Conservation (phyloP, 805 yeast species). For the Kockiozyma suomiensis region DNA sequence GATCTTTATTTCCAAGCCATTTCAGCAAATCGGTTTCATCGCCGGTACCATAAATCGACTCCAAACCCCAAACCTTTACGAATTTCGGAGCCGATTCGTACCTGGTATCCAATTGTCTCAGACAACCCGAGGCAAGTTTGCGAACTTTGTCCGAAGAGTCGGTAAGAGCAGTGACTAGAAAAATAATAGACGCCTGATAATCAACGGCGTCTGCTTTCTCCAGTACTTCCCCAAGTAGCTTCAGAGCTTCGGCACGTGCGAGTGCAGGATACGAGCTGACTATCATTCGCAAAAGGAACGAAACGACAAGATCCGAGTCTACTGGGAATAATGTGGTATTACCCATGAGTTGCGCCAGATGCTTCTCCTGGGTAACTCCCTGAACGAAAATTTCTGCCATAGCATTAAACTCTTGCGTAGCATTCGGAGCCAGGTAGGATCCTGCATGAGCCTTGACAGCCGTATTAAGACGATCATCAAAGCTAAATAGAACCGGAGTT, state of each 20-base stretch:
- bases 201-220: constrained; percentile 37
- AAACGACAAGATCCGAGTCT: constrained; percentile 16
- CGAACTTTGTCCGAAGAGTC: constrained; percentile 44
- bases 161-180: constrained; percentile 40
- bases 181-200: constrained; percentile 43
- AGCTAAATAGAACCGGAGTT: constrained; percentile 41
- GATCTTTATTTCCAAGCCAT: constrained; percentile 63
- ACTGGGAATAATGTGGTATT: constrained; percentile 16
- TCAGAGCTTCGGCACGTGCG: constrained; percentile 44
- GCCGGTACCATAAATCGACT: constrained; percentile 56
- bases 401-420: constrained; percentile 20
- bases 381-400: constrained; percentile 26
- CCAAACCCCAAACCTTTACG: constrained; percentile 41
- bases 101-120: constrained; percentile 35
- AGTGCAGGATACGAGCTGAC: constrained; percentile 41
- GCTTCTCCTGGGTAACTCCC: constrained; percentile 19
- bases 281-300: constrained; percentile 44
- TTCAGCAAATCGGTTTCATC: constrained; percentile 54
- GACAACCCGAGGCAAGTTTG: constrained; percentile 36
- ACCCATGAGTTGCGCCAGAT: constrained; percentile 15
- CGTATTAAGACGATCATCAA: constrained; percentile 18
- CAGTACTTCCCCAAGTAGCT: constrained; percentile 28
- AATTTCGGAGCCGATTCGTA: constrained; percentile 32
- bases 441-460: background rate
- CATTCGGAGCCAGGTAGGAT: constrained; percentile 25